phyloP scores from a whole-genome alignment of 441 rosid species.

The Syzygium malaccense region DNA sequence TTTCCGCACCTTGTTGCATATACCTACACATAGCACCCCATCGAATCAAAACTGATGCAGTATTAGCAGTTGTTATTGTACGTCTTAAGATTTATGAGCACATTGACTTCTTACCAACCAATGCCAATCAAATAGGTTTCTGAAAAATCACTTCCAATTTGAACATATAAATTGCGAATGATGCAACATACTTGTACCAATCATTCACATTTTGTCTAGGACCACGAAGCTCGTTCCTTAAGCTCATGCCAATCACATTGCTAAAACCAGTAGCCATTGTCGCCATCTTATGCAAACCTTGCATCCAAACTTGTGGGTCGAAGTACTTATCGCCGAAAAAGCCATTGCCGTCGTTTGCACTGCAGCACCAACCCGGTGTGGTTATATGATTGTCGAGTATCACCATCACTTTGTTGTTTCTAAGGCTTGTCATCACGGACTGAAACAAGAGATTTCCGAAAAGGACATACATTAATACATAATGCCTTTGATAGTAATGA shows the following conservation, averaged over 20 bases:
- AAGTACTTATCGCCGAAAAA: slow-evolving; percentile 6
- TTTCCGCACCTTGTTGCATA: slow-evolving; percentile 5
- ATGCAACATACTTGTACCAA: neutral
- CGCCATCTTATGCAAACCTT: slow-evolving; percentile 9
- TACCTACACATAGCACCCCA: neutral
- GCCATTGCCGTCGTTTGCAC: neutral
- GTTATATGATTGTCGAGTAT: slow-evolving; percentile 10
- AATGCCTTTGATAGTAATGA: neutral
- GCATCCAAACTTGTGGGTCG: slow-evolving; percentile 2
- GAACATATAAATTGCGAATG: neutral
- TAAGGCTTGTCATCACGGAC: slow-evolving; percentile 1
- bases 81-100: neutral
- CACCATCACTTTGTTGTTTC: slow-evolving; percentile 2
- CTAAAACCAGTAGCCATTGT: neutral
- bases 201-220: neutral
- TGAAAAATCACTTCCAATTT: neutral
- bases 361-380: slow-evolving; percentile 7
- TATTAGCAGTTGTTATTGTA: neutral
- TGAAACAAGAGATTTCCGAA: neutral
- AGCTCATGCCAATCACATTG: slow-evolving; percentile 13
- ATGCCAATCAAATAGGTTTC: neutral
- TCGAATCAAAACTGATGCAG: neutral
- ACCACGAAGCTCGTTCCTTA: slow-evolving; percentile 11
- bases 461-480: neutral
- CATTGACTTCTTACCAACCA: neutral